phyloP scores from a whole-genome alignment of 192 early-diverging fungal genomes.

The Podila verticillata region DNA sequence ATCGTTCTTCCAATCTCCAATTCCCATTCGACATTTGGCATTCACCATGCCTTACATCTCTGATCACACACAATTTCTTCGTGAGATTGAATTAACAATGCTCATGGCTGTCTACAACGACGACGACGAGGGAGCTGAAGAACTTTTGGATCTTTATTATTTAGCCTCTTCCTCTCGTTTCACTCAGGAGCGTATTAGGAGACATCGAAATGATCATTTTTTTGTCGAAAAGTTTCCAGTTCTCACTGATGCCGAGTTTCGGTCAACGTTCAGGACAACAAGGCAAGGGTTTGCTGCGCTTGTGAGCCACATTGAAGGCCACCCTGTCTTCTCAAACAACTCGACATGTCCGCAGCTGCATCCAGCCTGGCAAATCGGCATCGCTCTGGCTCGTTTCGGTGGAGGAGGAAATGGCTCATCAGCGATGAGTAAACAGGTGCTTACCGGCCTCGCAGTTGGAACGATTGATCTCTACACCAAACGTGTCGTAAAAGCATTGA shows the following conservation, averaged over 20 bases:
- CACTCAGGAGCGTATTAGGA: background rate
- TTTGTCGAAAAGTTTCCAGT: background rate
- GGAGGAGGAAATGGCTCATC: background rate
- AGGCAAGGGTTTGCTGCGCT: constrained; percentile 9
- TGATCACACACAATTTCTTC: no score
- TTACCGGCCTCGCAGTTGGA: constrained; percentile 5
- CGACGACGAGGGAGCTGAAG: no score
- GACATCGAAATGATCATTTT: background rate
- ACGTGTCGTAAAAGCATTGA: constrained; percentile 8
- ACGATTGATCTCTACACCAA: constrained; percentile 7
- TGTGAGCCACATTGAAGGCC: constrained; percentile 3
- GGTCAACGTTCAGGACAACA: constrained; percentile 14
- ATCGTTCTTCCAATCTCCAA: no score
- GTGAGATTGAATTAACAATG: no score
- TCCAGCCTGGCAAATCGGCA: constrained; percentile 13
- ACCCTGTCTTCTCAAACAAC: constrained; percentile 19
- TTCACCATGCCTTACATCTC: no score
- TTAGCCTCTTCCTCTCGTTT: background rate
- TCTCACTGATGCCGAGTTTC: constrained; percentile 9
- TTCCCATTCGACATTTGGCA: no score
- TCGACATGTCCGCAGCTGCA: constrained; percentile 1
- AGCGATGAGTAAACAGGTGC: background rate
- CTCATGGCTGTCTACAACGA: no score
- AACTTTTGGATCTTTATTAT: no score
- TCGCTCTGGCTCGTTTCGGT: constrained; percentile 13